phyloP scores from a whole-genome alignment of 495 filamentous ascomycete species.

The Tuber calosporum region DNA sequence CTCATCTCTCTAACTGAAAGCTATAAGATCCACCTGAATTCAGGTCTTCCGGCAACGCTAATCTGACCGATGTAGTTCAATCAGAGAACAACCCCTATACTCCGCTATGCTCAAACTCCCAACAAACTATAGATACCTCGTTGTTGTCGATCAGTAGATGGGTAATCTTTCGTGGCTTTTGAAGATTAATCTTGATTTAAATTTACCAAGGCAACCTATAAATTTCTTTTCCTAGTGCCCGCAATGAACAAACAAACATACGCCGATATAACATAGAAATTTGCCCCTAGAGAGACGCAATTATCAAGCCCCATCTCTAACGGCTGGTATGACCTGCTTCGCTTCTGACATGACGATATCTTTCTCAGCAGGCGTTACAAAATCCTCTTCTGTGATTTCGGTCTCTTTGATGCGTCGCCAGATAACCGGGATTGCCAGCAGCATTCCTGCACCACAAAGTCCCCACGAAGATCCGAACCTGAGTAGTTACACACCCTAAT shows the following conservation, averaged over 20 bases:
- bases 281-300: background rate
- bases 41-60: background rate
- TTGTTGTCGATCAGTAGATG: background rate
- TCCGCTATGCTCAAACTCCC: background rate
- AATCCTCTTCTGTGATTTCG: conserved; percentile 38
- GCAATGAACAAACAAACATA: background rate
- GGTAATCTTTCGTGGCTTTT: background rate
- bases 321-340: background rate
- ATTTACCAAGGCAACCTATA: background rate
- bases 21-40: background rate
- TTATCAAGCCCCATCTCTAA: background rate
- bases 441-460: conserved; percentile 36
- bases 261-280: background rate
- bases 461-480: conserved; percentile 41
- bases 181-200: background rate
- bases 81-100: background rate
- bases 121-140: background rate
- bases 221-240: background rate
- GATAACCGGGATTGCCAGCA: conserved; percentile 38
- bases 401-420: conserved; percentile 39
- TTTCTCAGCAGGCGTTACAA: conserved; percentile 30
- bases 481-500: conserved; percentile 3
- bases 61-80: background rate
- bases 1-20: no score
- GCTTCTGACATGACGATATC: conserved; percentile 7